phyloP scores from a whole-genome alignment of 2,329 filamentous ascomycete genomes.

The Knoxdaviesia capensis region DNA sequence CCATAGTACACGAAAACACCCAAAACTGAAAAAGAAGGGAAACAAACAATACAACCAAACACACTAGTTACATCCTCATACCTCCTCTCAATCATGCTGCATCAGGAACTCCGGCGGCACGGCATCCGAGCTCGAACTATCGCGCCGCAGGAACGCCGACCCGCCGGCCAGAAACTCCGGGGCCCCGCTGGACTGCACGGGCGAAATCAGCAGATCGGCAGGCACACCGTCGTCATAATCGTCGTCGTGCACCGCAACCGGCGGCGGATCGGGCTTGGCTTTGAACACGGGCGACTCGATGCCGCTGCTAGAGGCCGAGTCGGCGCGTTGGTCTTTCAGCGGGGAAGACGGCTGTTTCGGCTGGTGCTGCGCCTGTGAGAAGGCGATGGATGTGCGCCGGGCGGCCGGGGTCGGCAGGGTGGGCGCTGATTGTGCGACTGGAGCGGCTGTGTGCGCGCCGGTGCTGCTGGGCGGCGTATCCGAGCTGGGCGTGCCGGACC shows the following conservation, averaged over 20 bases:
- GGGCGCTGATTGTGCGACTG: conserved; percentile 4
- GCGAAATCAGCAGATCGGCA: conserved; percentile 17
- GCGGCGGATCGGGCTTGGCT: conserved; percentile 5
- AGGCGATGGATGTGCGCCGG: background rate
- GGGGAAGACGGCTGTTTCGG: background rate
- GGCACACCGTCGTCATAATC: conserved; percentile 23
- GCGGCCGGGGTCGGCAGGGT: background rate
- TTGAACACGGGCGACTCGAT: conserved; percentile 3
- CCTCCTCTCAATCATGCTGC: conserved; percentile 13
- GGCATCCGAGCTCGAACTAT: conserved; percentile 21
- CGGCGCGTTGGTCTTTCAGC: too few species aligned
- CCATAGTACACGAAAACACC: too few species aligned
- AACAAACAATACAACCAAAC: background rate
- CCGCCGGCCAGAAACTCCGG: too few species aligned
- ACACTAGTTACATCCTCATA: background rate
- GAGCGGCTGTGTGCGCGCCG: conserved; percentile 2
- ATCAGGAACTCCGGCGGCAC: conserved; percentile 31
- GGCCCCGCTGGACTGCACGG: conserved; percentile 6
- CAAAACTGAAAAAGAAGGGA: too few species aligned
- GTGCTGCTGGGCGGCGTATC: background rate
- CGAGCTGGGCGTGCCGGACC: conserved; percentile 6
- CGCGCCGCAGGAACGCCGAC: conserved; percentile 7
- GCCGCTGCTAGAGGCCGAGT: background rate
- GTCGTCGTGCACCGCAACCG: conserved; percentile 5
- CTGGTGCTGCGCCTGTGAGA: background rate